These are phyloP conservation scores for Botrytis fabae DNA, from an alignment of 2,329 filamentous ascomycete genomes.

Conservation along the genomic window DNA sequence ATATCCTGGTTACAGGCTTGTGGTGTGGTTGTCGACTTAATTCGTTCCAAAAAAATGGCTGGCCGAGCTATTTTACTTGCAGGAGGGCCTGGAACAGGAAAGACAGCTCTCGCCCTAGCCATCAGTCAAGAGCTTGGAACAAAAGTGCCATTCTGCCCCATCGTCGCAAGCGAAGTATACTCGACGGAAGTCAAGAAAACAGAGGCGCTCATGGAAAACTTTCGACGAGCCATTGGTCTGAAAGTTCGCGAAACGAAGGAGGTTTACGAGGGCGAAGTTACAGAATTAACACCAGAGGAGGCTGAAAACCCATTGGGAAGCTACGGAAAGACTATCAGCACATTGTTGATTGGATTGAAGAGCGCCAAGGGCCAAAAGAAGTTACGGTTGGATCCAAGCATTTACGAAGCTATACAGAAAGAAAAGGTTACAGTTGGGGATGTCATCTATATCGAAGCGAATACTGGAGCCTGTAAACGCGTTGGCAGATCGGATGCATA, in stretches of 20 bases:
- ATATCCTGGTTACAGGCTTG: conserved; percentile 77
- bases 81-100: conserved; percentile 93
- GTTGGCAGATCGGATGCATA: conserved; percentile 96
- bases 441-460: conserved; percentile 98
- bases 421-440: conserved; percentile 95
- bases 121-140: conserved; percentile 96
- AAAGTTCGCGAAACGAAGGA: conserved; percentile 99
- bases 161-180: conserved; percentile 97
- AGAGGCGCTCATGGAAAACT: conserved; percentile 98
- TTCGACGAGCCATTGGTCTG: conserved; percentile 90
- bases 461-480: conserved; percentile 96
- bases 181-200: conserved; percentile 99
- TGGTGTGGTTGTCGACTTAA: conserved; percentile 93
- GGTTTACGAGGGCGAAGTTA: conserved; percentile 98
- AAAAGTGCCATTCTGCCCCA: conserved; percentile 97
- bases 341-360: conserved; percentile 90
- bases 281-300: conserved; percentile 95
- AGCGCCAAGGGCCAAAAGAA: conserved; percentile 98
- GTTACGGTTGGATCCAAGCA: conserved; percentile 91
- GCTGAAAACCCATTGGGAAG: conserved; percentile 95
- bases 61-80: conserved; percentile 90
- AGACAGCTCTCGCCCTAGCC: conserved; percentile 92
- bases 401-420: conserved; percentile 99
- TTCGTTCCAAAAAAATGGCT: conserved; percentile 96
- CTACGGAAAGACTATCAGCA: conserved; percentile 97